These are phyloP conservation scores for Fusarium compactum DNA, from an alignment of 2,329 filamentous ascomycete genomes.

Conservation along the genomic window DNA sequence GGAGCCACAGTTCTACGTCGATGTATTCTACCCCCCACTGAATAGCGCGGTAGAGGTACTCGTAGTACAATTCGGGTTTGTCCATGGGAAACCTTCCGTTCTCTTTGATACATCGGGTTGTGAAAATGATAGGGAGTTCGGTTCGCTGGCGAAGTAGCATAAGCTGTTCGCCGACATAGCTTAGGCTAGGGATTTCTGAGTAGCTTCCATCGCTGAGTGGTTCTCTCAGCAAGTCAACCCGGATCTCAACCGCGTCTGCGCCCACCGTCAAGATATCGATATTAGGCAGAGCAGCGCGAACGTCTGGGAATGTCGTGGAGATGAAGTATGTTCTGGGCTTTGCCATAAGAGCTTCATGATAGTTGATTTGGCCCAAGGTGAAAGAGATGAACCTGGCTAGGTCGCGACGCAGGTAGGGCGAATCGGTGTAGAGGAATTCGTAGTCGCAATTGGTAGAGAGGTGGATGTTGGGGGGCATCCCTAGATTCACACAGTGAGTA, in stretches of 20 bases:
- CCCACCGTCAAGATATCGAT: conserved; percentile 89
- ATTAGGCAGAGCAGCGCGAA: conserved; percentile 84
- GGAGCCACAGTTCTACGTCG: conserved; percentile 89
- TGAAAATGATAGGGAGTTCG: conserved; percentile 91
- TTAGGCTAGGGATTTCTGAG: conserved; percentile 78
- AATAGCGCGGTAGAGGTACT: conserved; percentile 84
- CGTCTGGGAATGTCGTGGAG: conserved; percentile 89
- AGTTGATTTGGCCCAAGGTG: conserved; percentile 81
- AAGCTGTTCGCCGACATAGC: conserved; percentile 87
- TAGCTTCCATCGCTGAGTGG: conserved; percentile 71
- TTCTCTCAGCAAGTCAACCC: conserved; percentile 84
- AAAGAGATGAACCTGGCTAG: conserved; percentile 83
- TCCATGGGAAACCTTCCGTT: conserved; percentile 90
- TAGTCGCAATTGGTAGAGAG: conserved; percentile 81
- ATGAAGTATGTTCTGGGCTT: conserved; percentile 87
- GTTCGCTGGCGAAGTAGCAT: conserved; percentile 87
- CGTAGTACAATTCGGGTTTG: conserved; percentile 78
- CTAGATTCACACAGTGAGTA: conserved; percentile 78
- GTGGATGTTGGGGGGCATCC: conserved; percentile 74
- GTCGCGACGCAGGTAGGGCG: conserved; percentile 79
- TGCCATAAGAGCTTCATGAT: conserved; percentile 80
- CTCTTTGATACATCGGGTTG: conserved; percentile 82
- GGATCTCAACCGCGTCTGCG: conserved; percentile 85
- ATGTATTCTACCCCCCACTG: conserved; percentile 93
- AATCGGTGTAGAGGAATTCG: conserved; percentile 84